Base-by-base conservation (phyloP, 2,329 filamentous ascomycete species). In the Aspergillus calidoustus region DNA sequence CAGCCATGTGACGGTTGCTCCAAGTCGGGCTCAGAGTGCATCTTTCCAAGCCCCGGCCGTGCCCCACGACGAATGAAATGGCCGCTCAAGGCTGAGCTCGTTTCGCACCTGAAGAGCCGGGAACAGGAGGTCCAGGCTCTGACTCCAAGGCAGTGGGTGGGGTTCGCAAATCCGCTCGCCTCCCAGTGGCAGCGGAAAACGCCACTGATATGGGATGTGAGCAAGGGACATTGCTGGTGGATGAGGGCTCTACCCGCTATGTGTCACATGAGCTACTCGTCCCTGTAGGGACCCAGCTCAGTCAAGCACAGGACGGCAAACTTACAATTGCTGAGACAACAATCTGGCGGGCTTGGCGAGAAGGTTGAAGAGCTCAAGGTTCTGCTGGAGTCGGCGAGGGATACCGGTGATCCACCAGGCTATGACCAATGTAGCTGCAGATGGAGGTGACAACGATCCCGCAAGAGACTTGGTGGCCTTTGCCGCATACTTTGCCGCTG, bases 251-350 rank as follows among this genome's bases (percentile, higher is more conserved):
- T 62, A 87, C 83, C 67, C 78, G 84, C 53, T 88, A 88, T 72
- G 83, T 88, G 68, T 87, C 85, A 72, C 87, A 85, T 67, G 82
- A 82, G 28, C 84, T 88, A 65, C 87, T 85, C 84, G 84, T 84
- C 3, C 85, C 79, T 65, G 74, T 89, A 60, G 85, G 84, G 63
- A 86, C 87, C 61, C 86, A 89, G 78, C 83, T 85, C 66, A 49
- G 72, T 56, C 44, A 30, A n/a, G 19, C 19, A 7, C 56, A n/a
- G 49, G 28, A 34, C 7, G 50, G 4, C 23, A 48, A 25, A 41
- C 19, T 8, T 6, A 52, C 2, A 5, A 11, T 46, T 51, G 50
- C 5, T 22, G 28, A 22, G 5, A 3, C 34, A 2, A 8, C 54
- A 31, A 1, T 19, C 25, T 64, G 44, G 58, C 69, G 19, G 65